Evolutionary conservation across 2,329 filamentous ascomycete genomes (phyloP).

Genomic region (Diaporthe capsici): DNA sequence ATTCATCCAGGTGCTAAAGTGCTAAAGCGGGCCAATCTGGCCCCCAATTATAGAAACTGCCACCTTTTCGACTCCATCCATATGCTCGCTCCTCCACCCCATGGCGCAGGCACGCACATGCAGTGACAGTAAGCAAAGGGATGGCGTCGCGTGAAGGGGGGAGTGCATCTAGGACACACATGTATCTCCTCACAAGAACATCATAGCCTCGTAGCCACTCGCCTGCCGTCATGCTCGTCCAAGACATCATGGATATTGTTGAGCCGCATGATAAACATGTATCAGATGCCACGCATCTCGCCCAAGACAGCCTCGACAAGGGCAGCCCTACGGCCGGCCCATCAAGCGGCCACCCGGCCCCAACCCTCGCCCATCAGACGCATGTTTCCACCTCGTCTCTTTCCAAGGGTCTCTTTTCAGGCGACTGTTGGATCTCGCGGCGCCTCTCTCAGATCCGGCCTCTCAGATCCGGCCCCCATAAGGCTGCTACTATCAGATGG

Average conservation of each 20-base stretch:
- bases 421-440: neutral
- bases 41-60: slow-evolving; percentile 36
- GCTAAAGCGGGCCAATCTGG: slow-evolving; percentile 27
- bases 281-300: slow-evolving; percentile 24
- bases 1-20: neutral
- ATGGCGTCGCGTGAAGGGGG: neutral
- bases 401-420: neutral
- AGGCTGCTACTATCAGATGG: slow-evolving; percentile 21
- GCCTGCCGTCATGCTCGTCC: neutral
- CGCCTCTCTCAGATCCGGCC: slow-evolving; percentile 18
- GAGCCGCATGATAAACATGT: slow-evolving; percentile 32
- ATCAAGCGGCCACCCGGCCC: slow-evolving; percentile 24
- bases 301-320: slow-evolving; percentile 1
- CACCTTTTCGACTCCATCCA: neutral
- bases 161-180: slow-evolving; percentile 21
- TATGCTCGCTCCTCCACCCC: neutral
- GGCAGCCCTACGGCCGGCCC: slow-evolving; percentile 27
- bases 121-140: slow-evolving; percentile 27
- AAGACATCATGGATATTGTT: slow-evolving; percentile 1
- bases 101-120: slow-evolving; percentile 13
- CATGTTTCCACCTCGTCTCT: slow-evolving; percentile 29
- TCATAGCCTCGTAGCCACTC: slow-evolving; percentile 3
- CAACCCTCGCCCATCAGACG: slow-evolving; percentile 13
- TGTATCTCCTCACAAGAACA: neutral
- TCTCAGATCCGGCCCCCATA: neutral